These are phyloP conservation scores for Sporothrix globosa DNA, from an alignment of 2,329 filamentous ascomycete genomes.

Conservation along the genomic window DNA sequence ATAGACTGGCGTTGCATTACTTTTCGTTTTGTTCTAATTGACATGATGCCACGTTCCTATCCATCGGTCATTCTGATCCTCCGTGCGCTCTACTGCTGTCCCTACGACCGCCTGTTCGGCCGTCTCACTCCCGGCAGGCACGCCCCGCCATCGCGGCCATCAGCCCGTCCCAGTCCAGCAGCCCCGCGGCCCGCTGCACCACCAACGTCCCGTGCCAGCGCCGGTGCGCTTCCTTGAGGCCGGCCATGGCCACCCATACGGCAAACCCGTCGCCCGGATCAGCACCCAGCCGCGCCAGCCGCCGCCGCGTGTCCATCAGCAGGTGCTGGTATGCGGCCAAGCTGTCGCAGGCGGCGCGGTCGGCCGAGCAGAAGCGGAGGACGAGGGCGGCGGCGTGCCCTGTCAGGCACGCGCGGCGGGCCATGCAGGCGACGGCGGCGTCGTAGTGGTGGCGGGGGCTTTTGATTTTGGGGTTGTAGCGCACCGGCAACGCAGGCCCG, in stretches of 20 bases:
- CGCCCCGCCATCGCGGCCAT: conserved; percentile 33
- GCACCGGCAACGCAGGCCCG: no score
- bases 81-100: no score
- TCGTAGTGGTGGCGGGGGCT: conserved; percentile 32
- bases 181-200: conserved; percentile 13
- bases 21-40: neutral
- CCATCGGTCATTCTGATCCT: no score
- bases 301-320: conserved; percentile 30
- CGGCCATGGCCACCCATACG: conserved; percentile 32
- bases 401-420: conserved; percentile 26
- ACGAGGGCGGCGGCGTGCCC: conserved; percentile 31
- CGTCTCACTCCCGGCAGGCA: conserved; percentile 27
- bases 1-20: neutral
- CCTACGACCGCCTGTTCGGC: neutral
- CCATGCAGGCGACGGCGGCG: conserved; percentile 31
- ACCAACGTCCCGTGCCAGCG: conserved; percentile 30
- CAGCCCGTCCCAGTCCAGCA: conserved; percentile 31
- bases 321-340: conserved; percentile 35
- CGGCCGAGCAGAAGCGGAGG: conserved; percentile 27
- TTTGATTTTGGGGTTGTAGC: conserved; percentile 26
- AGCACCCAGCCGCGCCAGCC: conserved; percentile 30
- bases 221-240: conserved; percentile 29
- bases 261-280: conserved; percentile 34
- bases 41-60: neutral
- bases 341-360: conserved; percentile 32